A percentile compares a stretch with the other conserved stretches of the same genome.
phyloP scores from a whole-genome alignment of 2,329 filamentous ascomycete genomes.

The Cladosporium cucumerinum region DNA sequence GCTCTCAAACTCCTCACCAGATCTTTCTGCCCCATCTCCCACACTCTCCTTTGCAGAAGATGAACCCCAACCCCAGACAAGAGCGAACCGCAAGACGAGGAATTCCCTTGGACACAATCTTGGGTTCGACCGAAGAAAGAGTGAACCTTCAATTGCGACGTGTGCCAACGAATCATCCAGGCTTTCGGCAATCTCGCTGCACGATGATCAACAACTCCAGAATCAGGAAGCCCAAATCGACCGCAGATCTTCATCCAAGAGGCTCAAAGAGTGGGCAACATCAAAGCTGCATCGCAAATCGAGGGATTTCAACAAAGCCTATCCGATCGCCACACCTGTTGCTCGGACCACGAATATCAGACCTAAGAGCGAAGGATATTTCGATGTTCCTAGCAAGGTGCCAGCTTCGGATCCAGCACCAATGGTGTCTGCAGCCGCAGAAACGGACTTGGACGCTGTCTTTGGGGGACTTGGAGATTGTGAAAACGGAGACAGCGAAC shows the following conservation, averaged over 20 bases:
- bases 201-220: conserved; percentile 20
- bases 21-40: neutral
- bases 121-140: conserved; percentile 52
- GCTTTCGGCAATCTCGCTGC: conserved; percentile 32
- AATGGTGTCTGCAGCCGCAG: conserved; percentile 21
- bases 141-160: conserved; percentile 37
- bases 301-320: conserved; percentile 18
- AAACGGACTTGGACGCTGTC: conserved; percentile 34
- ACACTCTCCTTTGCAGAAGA: conserved; percentile 9
- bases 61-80: neutral
- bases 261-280: conserved; percentile 67
- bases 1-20: conserved; percentile 17
- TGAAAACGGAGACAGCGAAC: neutral
- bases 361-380: conserved; percentile 17
- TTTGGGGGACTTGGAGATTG: conserved; percentile 21
- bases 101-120: conserved; percentile 62
- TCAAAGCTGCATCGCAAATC: conserved; percentile 28
- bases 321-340: neutral
- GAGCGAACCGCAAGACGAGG: conserved; percentile 52
- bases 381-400: conserved; percentile 16
- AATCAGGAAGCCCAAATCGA: conserved; percentile 2
- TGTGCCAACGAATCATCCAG: conserved; percentile 25
- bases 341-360: conserved; percentile 1
- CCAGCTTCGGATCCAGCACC: neutral
- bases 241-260: conserved; percentile 50